Evolutionary conservation across 164 flowering plant species (phyloP), one percentile per base, ranked within the genome.

Genomic region (Sextonia rubra): DNA sequence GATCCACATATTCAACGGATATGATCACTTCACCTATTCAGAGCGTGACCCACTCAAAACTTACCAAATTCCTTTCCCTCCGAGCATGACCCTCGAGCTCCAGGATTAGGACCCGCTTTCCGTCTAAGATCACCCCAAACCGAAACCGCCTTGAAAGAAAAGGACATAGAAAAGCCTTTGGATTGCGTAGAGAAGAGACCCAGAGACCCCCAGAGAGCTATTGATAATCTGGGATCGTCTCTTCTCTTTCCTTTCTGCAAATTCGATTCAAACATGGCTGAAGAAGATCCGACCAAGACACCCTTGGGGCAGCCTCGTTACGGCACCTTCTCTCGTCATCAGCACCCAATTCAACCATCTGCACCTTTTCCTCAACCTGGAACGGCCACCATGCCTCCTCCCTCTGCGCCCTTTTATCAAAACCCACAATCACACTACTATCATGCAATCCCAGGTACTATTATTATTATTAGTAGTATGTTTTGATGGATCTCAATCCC

Each of bases 301-400:
- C 72, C 72, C 15, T 25, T 55, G 6, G 44, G 47, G 3, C 55
- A 61, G 66, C 73, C 66, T 15, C n/a, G 49, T 20, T 71, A 71
- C 37, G 73, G 73, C 47, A 71, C 73, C n/a, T 71, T 71, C 55
- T n/a, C 64, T 22, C 73, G 32, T 60, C 66, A 64, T n/a, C 52
- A 7, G 52, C 24, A 37, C 47, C 73, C 49, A 12, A 29, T 30
- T 23, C 44, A 64, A 27, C 32, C 37, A 22, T 15, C 65, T 3
- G 7, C 66, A 4, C 23, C 56, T 23, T 23, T 24, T 32, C 30
- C 55, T 32, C 66, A 47, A 3, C 30, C 73, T 6, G 27, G 37
- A 18, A 17, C 4, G 12, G 0, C 64, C 12, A 18, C 73, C 48
- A 8, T 18, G 15, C 58, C 66, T 44, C 58, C 66, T 44, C 32